Evolutionary conservation across 1,284 basidiomycete genomes (phyloP).

Genomic region (Cutaneotrichosporon curvatum): DNA sequence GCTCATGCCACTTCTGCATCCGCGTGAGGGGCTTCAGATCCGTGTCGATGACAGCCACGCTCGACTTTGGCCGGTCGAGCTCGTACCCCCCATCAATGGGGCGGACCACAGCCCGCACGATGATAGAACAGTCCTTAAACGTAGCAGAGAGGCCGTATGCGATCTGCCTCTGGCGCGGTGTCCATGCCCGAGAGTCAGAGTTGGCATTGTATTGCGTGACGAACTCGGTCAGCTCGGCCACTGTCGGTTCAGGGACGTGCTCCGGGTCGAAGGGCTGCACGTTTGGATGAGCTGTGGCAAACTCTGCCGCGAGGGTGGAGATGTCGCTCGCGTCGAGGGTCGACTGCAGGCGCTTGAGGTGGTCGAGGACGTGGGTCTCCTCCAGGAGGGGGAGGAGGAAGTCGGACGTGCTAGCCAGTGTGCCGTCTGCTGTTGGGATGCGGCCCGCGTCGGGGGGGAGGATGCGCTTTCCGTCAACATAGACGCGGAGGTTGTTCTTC

Average conservation of each 20-base stretch:
- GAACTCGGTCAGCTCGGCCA: slow-evolving; percentile 58
- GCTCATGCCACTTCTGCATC: slow-evolving; percentile 61
- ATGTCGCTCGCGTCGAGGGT: slow-evolving; percentile 74
- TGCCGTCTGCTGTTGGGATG: slow-evolving; percentile 8
- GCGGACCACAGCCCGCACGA: slow-evolving; percentile 50
- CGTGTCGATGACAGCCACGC: slow-evolving; percentile 71
- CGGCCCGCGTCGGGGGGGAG: slow-evolving; percentile 56
- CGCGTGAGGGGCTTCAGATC: slow-evolving; percentile 70
- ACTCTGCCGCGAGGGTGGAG: slow-evolving; percentile 28
- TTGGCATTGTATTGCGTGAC: slow-evolving; percentile 50
- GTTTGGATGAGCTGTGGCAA: slow-evolving; percentile 19
- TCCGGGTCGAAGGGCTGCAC: slow-evolving; percentile 21
- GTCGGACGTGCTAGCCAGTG: slow-evolving; percentile 15
- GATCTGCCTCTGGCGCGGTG: slow-evolving; percentile 47
- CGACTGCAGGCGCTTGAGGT: slow-evolving; percentile 62
- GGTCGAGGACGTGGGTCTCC: slow-evolving; percentile 54
- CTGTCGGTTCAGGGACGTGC: slow-evolving; percentile 49
- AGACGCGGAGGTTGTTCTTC: slow-evolving; percentile 74
- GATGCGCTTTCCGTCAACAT: slow-evolving; percentile 58
- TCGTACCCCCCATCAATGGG: slow-evolving; percentile 8
- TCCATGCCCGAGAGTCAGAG: slow-evolving; percentile 19
- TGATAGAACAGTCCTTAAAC: slow-evolving; percentile 92
- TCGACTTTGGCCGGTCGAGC: slow-evolving; percentile 20
- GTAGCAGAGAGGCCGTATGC: slow-evolving; percentile 82
- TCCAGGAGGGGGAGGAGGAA: slow-evolving; percentile 53